Percentiles rank a stretch among this genome's conserved stretches.
phyloP scores from a whole-genome alignment of 352 stramenopile species.

The Plasmopara muralis region DNA sequence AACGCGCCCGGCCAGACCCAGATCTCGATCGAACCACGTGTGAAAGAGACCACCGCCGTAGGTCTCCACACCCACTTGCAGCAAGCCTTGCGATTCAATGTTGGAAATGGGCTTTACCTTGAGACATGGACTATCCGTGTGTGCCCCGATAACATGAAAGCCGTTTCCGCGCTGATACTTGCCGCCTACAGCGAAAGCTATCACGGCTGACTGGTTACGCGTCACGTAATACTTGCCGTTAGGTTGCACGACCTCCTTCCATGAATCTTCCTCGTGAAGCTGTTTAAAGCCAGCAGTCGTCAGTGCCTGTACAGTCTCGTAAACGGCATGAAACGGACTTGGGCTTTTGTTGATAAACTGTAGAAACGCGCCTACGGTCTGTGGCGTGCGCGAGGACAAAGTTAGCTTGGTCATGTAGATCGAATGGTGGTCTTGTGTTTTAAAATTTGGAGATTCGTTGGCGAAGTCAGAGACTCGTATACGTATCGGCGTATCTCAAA shows the following conservation, averaged over 20 bases:
- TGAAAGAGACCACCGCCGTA: slow-evolving; percentile 93
- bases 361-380: slow-evolving; percentile 76
- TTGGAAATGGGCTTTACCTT: slow-evolving; percentile 95
- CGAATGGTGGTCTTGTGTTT: background rate
- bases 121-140: slow-evolving; percentile 95
- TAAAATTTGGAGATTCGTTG: background rate
- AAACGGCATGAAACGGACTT: slow-evolving; percentile 93
- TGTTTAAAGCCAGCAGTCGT: slow-evolving; percentile 87
- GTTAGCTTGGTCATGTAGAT: slow-evolving; percentile 34
- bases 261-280: slow-evolving; percentile 83
- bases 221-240: slow-evolving; percentile 97
- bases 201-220: slow-evolving; percentile 92
- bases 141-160: slow-evolving; percentile 95
- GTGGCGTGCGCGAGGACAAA: slow-evolving; percentile 46
- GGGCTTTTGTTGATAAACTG: slow-evolving; percentile 92
- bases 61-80: slow-evolving; percentile 80
- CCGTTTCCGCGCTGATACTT: slow-evolving; percentile 88
- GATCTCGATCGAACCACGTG: slow-evolving; percentile 98
- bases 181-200: slow-evolving; percentile 93
- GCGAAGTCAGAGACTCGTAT: slow-evolving; percentile 9
- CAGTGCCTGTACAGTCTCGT: slow-evolving; percentile 77
- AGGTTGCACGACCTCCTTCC: slow-evolving; percentile 44
- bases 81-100: slow-evolving; percentile 73
- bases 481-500: no score
- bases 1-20: slow-evolving; percentile 89